A percentile compares a stretch with the other conserved stretches of the same genome.
Evolutionary conservation across 2,329 filamentous ascomycete genomes (phyloP).

Genomic region (Trematosphaeria pertusa): DNA sequence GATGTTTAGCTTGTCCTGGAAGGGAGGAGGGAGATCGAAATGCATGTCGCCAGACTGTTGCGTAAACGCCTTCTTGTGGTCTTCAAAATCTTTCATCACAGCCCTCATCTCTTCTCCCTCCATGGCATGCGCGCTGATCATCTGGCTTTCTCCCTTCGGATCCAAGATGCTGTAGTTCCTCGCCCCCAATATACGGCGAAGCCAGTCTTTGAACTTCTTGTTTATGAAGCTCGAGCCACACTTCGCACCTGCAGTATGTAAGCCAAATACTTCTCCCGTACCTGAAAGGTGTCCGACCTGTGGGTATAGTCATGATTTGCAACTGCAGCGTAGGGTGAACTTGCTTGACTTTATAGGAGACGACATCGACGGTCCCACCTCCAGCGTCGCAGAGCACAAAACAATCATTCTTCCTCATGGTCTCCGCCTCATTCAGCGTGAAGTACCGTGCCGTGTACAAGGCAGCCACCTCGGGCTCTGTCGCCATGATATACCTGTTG

Average conservation of each 20-base stretch:
- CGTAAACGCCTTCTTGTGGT: conserved; percentile 22
- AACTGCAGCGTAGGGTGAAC: conserved; percentile 21
- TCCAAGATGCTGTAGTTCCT: conserved; percentile 26
- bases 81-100: conserved; percentile 29
- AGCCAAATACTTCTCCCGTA: too few species aligned
- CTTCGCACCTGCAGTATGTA: conserved; percentile 24
- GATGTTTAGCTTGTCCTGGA: conserved; percentile 22
- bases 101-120: conserved; percentile 27
- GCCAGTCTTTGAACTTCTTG: conserved; percentile 30
- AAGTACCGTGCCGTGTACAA: conserved; percentile 33
- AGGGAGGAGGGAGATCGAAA: conserved; percentile 25
- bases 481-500: conserved; percentile 29
- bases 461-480: conserved; percentile 41
- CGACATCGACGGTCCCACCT: conserved; percentile 31
- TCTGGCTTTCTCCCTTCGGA: conserved; percentile 18
- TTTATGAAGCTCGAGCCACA: conserved; percentile 36
- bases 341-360: conserved; percentile 27
- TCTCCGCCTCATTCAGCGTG: conserved; percentile 17
- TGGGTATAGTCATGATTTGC: conserved; percentile 10
- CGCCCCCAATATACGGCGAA: conserved; percentile 24
- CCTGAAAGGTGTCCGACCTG: too few species aligned
- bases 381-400: conserved; percentile 31
- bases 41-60: conserved; percentile 16
- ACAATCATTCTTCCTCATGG: conserved; percentile 18
- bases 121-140: conserved; percentile 24